Percentiles rank a stretch among this genome's conserved stretches.
These are phyloP conservation scores for Pholiota adiposa DNA, from an alignment of 1,284 basidiomycete genomes.

Conservation along the genomic window DNA sequence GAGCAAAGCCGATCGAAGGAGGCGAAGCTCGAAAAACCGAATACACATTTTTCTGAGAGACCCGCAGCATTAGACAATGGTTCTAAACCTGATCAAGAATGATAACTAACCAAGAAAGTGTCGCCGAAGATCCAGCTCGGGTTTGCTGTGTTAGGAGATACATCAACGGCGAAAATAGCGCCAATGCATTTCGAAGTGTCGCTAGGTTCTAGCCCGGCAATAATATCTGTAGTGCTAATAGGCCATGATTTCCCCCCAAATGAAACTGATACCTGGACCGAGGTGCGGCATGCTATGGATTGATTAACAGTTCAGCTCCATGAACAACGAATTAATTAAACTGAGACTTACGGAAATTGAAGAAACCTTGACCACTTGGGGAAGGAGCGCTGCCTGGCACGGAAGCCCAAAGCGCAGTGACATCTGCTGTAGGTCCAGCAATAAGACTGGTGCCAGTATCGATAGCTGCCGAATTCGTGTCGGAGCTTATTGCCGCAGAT, in stretches of 20 bases:
- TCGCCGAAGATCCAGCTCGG: conserved; percentile 80
- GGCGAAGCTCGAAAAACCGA: conserved; percentile 61
- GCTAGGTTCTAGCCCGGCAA: conserved; percentile 56
- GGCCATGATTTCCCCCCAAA: conserved; percentile 81
- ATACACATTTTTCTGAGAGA: conserved; percentile 42
- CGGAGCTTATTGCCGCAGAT: conserved; percentile 41
- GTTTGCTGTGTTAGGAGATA: conserved; percentile 56
- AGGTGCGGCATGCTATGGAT: conserved; percentile 55
- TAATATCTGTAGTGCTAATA: conserved; percentile 76
- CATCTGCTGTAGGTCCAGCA: conserved; percentile 61
- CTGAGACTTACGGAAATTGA: conserved; percentile 64
- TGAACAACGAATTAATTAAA: neutral
- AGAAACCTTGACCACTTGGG: conserved; percentile 55
- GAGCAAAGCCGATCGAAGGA: conserved; percentile 66
- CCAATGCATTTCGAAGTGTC: conserved; percentile 64
- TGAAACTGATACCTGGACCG: conserved; percentile 57
- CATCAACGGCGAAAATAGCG: conserved; percentile 73
- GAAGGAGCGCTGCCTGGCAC: conserved; percentile 52
- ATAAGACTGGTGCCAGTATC: conserved; percentile 82
- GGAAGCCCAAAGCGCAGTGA: conserved; percentile 57
- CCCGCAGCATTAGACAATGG: neutral
- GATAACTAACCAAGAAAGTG: conserved; percentile 64
- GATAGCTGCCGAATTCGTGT: conserved; percentile 57
- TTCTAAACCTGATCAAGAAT: neutral
- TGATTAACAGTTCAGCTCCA: neutral